These are phyloP conservation scores for Myxozyma nipponensis DNA, from an alignment of 805 yeast species.

Conservation along the genomic window DNA sequence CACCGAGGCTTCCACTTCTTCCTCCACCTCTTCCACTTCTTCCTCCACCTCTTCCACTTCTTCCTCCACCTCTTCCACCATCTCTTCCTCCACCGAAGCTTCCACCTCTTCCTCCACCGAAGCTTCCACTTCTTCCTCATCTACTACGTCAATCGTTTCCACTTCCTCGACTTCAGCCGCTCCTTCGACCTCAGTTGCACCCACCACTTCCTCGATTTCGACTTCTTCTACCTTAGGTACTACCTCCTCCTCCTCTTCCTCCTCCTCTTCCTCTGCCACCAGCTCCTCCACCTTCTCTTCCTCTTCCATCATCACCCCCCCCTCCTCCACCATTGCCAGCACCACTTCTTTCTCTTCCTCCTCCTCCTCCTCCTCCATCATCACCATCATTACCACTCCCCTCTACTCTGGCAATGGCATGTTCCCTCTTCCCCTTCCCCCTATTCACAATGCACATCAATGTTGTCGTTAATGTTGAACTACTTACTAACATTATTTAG, in stretches of 20 bases:
- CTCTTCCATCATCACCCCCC: conserved; percentile 28
- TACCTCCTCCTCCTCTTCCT: conserved; percentile 28
- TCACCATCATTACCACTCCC: conserved; percentile 10
- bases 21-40: conserved; percentile 15
- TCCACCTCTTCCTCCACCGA: conserved; percentile 29
- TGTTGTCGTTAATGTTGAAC: neutral
- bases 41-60: conserved; percentile 8
- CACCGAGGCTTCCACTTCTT: conserved; percentile 6
- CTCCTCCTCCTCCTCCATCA: conserved; percentile 19
- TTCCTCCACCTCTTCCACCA: conserved; percentile 3
- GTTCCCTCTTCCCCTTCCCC: conserved; percentile 6
- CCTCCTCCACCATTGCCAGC: conserved; percentile 16
- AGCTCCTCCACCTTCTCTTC: conserved; percentile 32
- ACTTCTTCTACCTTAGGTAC: conserved; percentile 26
- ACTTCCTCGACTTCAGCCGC: conserved; percentile 27
- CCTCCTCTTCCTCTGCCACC: conserved; percentile 26
- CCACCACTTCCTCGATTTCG: conserved; percentile 26
- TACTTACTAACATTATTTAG: conserved; percentile 5
- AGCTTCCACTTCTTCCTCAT: neutral
- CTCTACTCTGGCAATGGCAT: conserved; percentile 14
- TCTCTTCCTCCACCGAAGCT: conserved; percentile 13
- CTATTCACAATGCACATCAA: no score
- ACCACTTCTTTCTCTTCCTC: conserved; percentile 19
- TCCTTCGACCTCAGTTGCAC: conserved; percentile 32
- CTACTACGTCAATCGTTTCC: conserved; percentile 18